Evolutionary conservation across 306 rosid species (phyloP), one percentile per base, ranked within the genome.

Genomic region (Glycine soja): DNA sequence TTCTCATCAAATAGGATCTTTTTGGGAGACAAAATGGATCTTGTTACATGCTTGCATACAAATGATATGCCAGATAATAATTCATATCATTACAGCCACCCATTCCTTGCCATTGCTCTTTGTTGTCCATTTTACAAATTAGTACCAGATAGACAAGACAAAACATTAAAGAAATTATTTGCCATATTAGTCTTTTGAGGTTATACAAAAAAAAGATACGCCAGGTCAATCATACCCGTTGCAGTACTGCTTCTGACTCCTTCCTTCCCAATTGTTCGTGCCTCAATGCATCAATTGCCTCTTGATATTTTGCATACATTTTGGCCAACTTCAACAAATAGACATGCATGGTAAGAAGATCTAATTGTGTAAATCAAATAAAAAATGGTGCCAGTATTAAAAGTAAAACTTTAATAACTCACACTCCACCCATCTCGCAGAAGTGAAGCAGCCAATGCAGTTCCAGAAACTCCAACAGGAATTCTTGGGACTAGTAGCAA

Each of bases 371-470:
- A 65, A 83, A 70, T 82, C 72, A 61, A 72, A 36, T 32, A 56
- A 10, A 30, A 47, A 56, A 63, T 10, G 40, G 62, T 10, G 24
- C 36, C 70, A 68, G 57, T 36, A 68, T 51, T 15, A 52, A 47
- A 77, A 66, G 54, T 45, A 24, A 24, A 24, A 24, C 30, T 24
- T 24, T 24, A 24, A 24, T 24, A 76, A 92, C 99, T 89, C 88
- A 95, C 99, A 90, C 98, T 95, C 99, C 99, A 95, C 45, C 99
- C 99, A 90, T 95, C 98, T 66, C 99, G 96, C 80, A 95, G 76
- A 80, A 95, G 99, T 38, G 98, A 91, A 77, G 99, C 99, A 52
- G 99, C 99, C 84, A 95, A 87, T 76, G 99, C 98, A 71, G 99
- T 95, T 84, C 98, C 99, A 3, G 99, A 95, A 86, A 95, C 92